Percentiles rank a stretch among this genome's conserved stretches.
Evolutionary conservation across 805 yeast genomes (phyloP).

Genomic region (Pichia cephalocereana): DNA sequence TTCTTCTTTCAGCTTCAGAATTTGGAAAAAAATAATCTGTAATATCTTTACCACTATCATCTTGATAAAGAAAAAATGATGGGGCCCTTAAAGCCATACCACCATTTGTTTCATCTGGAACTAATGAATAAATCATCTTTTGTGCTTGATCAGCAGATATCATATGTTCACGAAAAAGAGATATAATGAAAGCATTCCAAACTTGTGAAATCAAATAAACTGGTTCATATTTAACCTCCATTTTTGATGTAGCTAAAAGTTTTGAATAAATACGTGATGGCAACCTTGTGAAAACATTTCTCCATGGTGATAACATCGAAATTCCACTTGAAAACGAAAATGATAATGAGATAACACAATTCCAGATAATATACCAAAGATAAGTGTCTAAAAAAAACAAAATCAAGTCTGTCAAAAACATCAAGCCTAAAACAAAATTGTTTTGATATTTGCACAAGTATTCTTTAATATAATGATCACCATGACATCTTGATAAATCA

Average conservation of each 20-base stretch:
- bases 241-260: constrained; percentile 34
- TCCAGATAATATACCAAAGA: constrained; percentile 51
- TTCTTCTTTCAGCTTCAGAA: constrained; percentile 43
- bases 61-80: constrained; percentile 39
- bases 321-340: constrained; percentile 44
- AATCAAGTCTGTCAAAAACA: constrained; percentile 37
- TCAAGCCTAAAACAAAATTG: constrained; percentile 30
- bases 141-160: constrained; percentile 41
- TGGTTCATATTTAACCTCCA: constrained; percentile 35
- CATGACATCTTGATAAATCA: constrained; percentile 34
- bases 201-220: constrained; percentile 35
- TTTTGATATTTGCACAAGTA: constrained; percentile 36
- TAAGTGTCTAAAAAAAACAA: constrained; percentile 47
- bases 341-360: constrained; percentile 39
- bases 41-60: constrained; percentile 32
- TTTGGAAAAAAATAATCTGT: constrained; percentile 34
- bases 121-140: constrained; percentile 28
- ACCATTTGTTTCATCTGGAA: constrained; percentile 41
- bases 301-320: constrained; percentile 51
- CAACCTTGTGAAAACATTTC: constrained; percentile 41
- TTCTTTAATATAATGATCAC: constrained; percentile 34
- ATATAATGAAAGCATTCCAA: constrained; percentile 46
- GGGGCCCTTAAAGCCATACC: constrained; percentile 30
- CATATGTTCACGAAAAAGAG: constrained; percentile 47
- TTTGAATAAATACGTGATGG: constrained; percentile 45